Conservation (phyloP, 192 early-diverging fungal species). For the Ambispora gerdemannii region DNA sequence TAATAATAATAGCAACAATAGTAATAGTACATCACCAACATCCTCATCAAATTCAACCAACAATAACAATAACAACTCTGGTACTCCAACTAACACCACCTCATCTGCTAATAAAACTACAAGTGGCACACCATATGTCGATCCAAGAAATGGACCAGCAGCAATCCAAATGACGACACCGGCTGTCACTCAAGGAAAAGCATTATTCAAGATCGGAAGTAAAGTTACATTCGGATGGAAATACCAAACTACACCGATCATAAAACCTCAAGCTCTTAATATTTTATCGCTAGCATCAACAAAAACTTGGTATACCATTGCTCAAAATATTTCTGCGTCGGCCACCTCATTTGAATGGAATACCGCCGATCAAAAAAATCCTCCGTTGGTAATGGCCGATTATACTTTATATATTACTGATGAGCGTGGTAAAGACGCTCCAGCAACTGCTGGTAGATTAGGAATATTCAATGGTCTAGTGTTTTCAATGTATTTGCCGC, state of each 20-base stretch:
- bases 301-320: neutral
- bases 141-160: neutral
- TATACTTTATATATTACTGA: conserved; percentile 1
- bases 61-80: neutral
- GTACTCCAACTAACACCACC: neutral
- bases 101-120: neutral
- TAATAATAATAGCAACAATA: neutral
- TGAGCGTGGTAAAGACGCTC: neutral
- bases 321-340: neutral
- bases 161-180: conserved; percentile 1
- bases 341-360: neutral
- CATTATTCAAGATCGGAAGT: neutral
- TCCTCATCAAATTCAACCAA: neutral
- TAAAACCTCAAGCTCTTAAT: neutral
- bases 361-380: neutral
- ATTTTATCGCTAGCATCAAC: neutral
- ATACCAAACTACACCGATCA: neutral
- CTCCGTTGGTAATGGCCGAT: conserved; percentile 1
- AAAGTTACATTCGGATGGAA: neutral
- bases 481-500: conserved; percentile 2
- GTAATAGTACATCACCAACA: neutral
- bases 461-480: neutral
- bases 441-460: neutral
- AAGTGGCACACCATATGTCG: neutral
- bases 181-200: neutral